A percentile compares a stretch with the other conserved stretches of the same genome.
These are phyloP conservation scores for Phaeosphaeriaceae sp. DNA, from an alignment of 2,329 filamentous ascomycete species.

Conservation along the genomic window DNA sequence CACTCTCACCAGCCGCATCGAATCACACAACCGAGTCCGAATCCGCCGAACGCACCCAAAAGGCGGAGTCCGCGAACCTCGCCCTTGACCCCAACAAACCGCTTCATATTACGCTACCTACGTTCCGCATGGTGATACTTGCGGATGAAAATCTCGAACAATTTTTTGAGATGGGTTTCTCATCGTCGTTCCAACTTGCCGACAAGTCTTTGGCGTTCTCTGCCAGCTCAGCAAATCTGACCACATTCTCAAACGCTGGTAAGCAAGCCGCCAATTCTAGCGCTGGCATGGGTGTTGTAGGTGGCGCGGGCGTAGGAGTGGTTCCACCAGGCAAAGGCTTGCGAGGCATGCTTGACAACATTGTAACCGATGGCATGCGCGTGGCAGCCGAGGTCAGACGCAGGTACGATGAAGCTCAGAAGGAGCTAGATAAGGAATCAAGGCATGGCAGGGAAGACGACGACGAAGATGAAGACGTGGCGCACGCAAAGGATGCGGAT, in stretches of 20 bases:
- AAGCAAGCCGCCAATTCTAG: constrained; percentile 53
- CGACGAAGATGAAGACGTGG: constrained; percentile 67
- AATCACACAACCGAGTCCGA: constrained; percentile 32
- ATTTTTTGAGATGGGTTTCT: constrained; percentile 97
- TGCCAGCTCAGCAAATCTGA: constrained; percentile 72
- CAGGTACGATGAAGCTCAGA: constrained; percentile 94
- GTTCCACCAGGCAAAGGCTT: constrained; percentile 75
- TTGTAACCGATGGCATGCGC: constrained; percentile 96
- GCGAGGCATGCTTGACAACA: constrained; percentile 92
- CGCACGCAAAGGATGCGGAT: constrained; percentile 47
- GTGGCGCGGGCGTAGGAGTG: constrained; percentile 57
- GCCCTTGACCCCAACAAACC: constrained; percentile 93
- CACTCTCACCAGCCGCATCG: constrained; percentile 33
- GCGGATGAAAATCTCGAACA: constrained; percentile 95
- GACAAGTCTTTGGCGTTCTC: constrained; percentile 63
- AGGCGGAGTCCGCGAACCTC: constrained; percentile 80
- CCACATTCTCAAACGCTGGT: constrained; percentile 78
- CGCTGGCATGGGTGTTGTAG: constrained; percentile 53
- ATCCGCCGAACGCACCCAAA: constrained; percentile 50
- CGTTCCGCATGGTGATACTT: constrained; percentile 97
- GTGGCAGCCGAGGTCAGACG: constrained; percentile 91
- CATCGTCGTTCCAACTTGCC: constrained; percentile 87
- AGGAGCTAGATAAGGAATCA: constrained; percentile 83
- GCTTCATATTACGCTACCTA: constrained; percentile 93
- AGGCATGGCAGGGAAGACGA: constrained; percentile 61